Percentiles rank a stretch among this genome's conserved stretches.
Evolutionary conservation across 495 filamentous ascomycete genomes (phyloP).

Genomic region (Cercophora scortea): DNA sequence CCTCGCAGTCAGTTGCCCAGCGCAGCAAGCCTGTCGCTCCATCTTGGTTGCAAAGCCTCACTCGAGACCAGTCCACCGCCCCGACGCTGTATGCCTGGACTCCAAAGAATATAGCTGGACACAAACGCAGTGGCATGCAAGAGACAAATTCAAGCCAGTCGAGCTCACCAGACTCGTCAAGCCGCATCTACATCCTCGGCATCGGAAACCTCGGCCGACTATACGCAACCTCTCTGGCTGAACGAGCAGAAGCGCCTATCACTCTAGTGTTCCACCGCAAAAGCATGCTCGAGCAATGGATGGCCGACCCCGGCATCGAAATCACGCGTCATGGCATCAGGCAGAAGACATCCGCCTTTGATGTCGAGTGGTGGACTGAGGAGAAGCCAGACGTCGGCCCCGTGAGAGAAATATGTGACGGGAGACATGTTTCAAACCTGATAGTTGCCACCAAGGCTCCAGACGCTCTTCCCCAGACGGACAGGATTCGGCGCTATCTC

Average conservation of each 20-base stretch:
- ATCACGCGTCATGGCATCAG: slow-evolving; percentile 20
- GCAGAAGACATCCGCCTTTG: slow-evolving; percentile 37
- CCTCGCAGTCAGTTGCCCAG: neutral
- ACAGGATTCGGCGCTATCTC: slow-evolving; percentile 54
- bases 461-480: slow-evolving; percentile 51
- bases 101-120: slow-evolving; percentile 10
- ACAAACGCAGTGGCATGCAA: neutral
- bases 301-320: slow-evolving; percentile 20
- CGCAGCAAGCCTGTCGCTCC: neutral
- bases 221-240: slow-evolving; percentile 23
- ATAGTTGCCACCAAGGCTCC: slow-evolving; percentile 66
- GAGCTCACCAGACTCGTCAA: neutral
- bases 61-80: neutral
- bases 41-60: slow-evolving; percentile 1
- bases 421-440: slow-evolving; percentile 56
- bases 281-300: slow-evolving; percentile 32
- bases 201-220: slow-evolving; percentile 46
- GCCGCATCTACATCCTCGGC: slow-evolving; percentile 38
- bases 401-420: slow-evolving; percentile 16
- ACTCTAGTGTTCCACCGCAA: slow-evolving; percentile 41
- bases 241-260: slow-evolving; percentile 17
- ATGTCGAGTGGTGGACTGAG: slow-evolving; percentile 44
- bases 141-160: neutral
- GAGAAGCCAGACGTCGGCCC: slow-evolving; percentile 14
- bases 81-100: slow-evolving; percentile 28